phyloP scores from a whole-genome alignment of 163 green algal genomes.

The Coccomyxa subellipsoidea region DNA sequence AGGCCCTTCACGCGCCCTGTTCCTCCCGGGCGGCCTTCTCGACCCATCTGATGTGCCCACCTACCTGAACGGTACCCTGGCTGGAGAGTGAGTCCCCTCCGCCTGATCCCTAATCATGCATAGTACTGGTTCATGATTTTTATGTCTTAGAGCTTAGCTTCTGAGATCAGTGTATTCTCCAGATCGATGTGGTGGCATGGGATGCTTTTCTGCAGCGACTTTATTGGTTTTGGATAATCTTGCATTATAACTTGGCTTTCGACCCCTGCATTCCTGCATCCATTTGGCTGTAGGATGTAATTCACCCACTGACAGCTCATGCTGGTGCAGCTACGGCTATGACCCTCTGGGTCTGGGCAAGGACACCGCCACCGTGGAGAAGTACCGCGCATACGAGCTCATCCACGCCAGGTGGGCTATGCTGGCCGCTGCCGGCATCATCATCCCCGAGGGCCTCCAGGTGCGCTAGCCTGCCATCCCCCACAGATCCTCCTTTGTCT shows the following conservation, averaged over 20 bases:
- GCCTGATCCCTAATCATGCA: too few species aligned
- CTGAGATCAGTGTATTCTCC: too few species aligned
- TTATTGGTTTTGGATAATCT: too few species aligned
- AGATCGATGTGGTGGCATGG: too few species aligned
- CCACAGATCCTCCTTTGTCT: background rate
- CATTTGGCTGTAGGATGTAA: too few species aligned
- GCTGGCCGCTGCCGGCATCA: conserved; percentile 88
- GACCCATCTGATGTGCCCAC: conserved; percentile 74
- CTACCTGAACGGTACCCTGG: conserved; percentile 87
- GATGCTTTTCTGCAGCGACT: too few species aligned
- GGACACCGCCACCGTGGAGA: conserved; percentile 73
- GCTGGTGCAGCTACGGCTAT: conserved; percentile 84
- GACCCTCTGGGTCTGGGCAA: conserved; percentile 91
- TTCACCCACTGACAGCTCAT: too few species aligned
- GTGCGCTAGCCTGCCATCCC: background rate
- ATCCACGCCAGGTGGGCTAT: conserved; percentile 95
- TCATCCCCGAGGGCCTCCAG: conserved; percentile 92
- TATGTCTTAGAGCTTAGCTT: too few species aligned
- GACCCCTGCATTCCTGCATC: too few species aligned
- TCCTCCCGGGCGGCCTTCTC: conserved; percentile 83
- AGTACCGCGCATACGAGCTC: conserved; percentile 90
- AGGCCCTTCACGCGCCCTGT: conserved; percentile 81
- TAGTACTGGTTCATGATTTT: too few species aligned
- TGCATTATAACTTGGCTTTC: too few species aligned
- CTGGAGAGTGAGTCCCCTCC: conserved; percentile 75